These are phyloP conservation scores for Trichoderma gracile DNA, from an alignment of 2,329 filamentous ascomycete genomes.

Conservation along the genomic window DNA sequence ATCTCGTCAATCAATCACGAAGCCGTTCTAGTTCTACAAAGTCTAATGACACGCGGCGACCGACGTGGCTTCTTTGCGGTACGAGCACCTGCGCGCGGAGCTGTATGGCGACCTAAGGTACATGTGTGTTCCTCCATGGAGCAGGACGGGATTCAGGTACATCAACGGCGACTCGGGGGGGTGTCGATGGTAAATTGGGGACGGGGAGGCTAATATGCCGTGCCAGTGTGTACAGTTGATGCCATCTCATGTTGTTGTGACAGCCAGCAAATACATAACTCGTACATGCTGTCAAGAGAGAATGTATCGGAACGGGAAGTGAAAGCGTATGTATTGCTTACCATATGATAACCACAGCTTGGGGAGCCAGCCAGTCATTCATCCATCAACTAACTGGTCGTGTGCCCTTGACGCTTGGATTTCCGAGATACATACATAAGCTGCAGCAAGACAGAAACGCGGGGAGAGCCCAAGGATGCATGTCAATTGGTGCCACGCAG, in stretches of 20 bases:
- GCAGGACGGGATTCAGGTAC: background rate
- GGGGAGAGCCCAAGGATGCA: background rate
- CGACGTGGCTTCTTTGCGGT: background rate
- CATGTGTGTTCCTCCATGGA: background rate
- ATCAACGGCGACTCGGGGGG: background rate
- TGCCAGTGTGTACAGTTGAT: too few species aligned
- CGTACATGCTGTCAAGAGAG: too few species aligned
- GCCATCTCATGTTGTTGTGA: too few species aligned
- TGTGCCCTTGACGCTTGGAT: too few species aligned
- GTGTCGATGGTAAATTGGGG: too few species aligned
- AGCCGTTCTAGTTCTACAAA: background rate
- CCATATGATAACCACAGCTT: too few species aligned
- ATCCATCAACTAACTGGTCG: too few species aligned
- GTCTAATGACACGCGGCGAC: slow-evolving; percentile 13
- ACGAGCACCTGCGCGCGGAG: background rate
- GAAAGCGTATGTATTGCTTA: too few species aligned
- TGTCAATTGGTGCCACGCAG: slow-evolving; percentile 27
- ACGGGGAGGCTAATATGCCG: too few species aligned
- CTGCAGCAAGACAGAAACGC: background rate
- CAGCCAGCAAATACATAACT: too few species aligned
- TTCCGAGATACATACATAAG: background rate
- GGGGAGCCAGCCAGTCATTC: background rate
- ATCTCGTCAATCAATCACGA: slow-evolving; percentile 17
- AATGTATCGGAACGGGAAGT: too few species aligned
- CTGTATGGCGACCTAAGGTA: slow-evolving; percentile 11